Evolutionary conservation across 768 basidiomycete genomes (phyloP).

Genomic region (Amanita muscaria): DNA sequence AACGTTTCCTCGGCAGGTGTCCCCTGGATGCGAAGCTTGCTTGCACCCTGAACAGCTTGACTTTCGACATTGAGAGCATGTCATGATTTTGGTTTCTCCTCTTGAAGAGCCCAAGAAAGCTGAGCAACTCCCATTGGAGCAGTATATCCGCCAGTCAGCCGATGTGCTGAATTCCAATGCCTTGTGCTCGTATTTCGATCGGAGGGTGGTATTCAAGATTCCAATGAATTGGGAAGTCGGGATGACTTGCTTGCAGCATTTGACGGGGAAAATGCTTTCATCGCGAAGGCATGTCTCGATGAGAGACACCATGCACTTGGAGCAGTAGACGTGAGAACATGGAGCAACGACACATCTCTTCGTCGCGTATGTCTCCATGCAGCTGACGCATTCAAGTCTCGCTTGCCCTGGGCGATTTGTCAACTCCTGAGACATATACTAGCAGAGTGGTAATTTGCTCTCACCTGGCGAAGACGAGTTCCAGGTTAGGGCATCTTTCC

Average conservation of each 20-base stretch:
- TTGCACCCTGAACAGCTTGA: constrained; percentile 30
- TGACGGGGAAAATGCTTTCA: constrained; percentile 15
- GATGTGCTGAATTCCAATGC: constrained; percentile 12
- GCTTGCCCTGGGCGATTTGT: too few relatives aligned
- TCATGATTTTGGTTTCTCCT: background rate
- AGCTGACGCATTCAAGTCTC: constrained; percentile 12
- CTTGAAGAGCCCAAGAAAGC: background rate
- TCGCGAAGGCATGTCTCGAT: constrained; percentile 13
- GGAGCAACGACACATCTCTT: constrained; percentile 7
- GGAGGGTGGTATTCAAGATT: constrained; percentile 4
- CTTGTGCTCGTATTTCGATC: constrained; percentile 11
- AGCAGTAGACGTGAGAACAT: constrained; percentile 15
- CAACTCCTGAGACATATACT: too few relatives aligned
- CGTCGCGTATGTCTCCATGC: constrained; percentile 8
- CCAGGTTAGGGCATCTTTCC: too few relatives aligned
- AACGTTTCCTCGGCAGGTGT: constrained; percentile 17
- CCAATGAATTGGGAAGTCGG: constrained; percentile 1
- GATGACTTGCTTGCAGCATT: constrained; percentile 15
- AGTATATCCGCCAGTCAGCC: constrained; percentile 14
- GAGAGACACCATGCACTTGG: constrained; percentile 11
- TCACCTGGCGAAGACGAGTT: too few relatives aligned
- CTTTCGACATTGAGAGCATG: background rate
- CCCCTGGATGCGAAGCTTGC: constrained; percentile 29
- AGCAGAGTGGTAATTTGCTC: too few relatives aligned
- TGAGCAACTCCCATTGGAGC: constrained; percentile 13